Conservation (phyloP, 805 yeast genomes). For the Metschnikowia amazonensis region DNA sequence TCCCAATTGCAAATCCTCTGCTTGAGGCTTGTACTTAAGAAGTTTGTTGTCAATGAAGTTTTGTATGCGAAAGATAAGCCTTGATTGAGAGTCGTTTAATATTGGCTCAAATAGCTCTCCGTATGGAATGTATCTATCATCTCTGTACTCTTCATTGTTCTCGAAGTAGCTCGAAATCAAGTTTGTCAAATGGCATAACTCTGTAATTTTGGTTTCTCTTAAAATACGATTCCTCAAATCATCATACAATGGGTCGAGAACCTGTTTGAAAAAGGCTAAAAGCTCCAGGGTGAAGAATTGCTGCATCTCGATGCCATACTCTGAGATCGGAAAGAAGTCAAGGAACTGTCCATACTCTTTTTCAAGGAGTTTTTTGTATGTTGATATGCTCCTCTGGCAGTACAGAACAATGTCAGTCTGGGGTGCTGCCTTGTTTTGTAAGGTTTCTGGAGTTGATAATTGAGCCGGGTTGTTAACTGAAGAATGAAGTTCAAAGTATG, state of each 20-base stretch:
- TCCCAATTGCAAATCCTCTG: constrained; percentile 64
- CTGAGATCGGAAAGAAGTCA: constrained; percentile 40
- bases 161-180: constrained; percentile 66
- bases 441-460: constrained; percentile 1
- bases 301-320: constrained; percentile 4
- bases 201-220: constrained; percentile 63
- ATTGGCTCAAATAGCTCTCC: constrained; percentile 68
- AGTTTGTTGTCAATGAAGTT: constrained; percentile 66
- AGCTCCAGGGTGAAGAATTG: constrained; percentile 30
- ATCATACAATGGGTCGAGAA: constrained; percentile 79
- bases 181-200: constrained; percentile 71
- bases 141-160: constrained; percentile 46
- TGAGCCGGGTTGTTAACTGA: neutral
- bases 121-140: constrained; percentile 31
- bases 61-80: constrained; percentile 78
- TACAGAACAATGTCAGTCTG: constrained; percentile 42
- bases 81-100: constrained; percentile 69
- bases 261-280: constrained; percentile 54
- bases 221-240: constrained; percentile 60
- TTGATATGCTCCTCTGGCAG: constrained; percentile 59
- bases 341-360: constrained; percentile 61
- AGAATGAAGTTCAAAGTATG: constrained; percentile 26
- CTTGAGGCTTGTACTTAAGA: constrained; percentile 59
- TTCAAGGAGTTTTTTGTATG: constrained; percentile 54
- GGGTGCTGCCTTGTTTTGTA: constrained; percentile 15